Conservation (phyloP, 768 basidiomycete species). For the Boletus rufocinnamomeus region DNA sequence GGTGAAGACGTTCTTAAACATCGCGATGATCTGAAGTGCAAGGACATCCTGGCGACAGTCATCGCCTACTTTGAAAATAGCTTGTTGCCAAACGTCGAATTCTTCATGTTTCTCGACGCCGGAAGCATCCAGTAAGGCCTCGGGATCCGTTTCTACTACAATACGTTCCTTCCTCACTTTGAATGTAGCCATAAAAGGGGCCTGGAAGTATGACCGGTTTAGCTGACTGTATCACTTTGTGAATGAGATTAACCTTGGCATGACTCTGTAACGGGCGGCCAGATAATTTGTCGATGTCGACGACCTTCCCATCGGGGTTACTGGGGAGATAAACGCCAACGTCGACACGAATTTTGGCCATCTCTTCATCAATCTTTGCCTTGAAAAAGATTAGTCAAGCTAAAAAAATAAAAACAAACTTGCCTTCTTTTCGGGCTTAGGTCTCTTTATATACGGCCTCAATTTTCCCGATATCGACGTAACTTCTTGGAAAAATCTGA, state of each 20-base stretch:
- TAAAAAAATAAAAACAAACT: neutral
- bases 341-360: slow-evolving; percentile 92
- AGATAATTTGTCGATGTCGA: slow-evolving; percentile 97
- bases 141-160: slow-evolving; percentile 67
- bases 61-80: slow-evolving; percentile 99
- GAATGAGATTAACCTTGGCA: slow-evolving; percentile 69
- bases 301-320: slow-evolving; percentile 94
- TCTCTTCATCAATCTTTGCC: slow-evolving; percentile 99
- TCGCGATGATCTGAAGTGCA: slow-evolving; percentile 94
- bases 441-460: slow-evolving; percentile 93
- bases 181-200: slow-evolving; percentile 99
- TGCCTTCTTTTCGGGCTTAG: slow-evolving; percentile 96
- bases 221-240: neutral
- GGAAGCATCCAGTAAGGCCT: slow-evolving; percentile 67
- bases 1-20: slow-evolving; percentile 99
- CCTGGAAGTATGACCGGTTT: slow-evolving; percentile 49
- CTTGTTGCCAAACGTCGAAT: slow-evolving; percentile 95
- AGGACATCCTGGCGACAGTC: slow-evolving; percentile 99
- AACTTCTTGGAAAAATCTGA: slow-evolving; percentile 92
- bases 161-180: slow-evolving; percentile 89
- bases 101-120: slow-evolving; percentile 58
- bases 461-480: slow-evolving; percentile 98
- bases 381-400: slow-evolving; percentile 31
- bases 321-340: slow-evolving; percentile 97
- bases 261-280: slow-evolving; percentile 96